Evolutionary conservation across 495 filamentous ascomycete genomes (phyloP), one percentile per base, ranked within the genome.

Genomic region (Ascodesmis nigricans): DNA sequence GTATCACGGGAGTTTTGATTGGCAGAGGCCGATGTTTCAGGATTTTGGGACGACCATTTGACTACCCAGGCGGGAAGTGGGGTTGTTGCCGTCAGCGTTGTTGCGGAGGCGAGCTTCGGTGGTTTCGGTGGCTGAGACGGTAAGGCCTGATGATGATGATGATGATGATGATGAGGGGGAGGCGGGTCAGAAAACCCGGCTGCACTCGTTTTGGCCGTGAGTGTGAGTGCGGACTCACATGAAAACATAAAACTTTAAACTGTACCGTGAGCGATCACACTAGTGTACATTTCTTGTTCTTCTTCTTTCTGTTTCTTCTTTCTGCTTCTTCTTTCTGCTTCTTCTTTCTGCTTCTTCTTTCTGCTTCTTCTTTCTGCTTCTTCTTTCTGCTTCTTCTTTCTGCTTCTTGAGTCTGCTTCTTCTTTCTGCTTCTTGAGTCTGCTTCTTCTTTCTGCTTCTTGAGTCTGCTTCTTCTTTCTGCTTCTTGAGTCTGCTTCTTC

Each of bases 1-100:
- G 10, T 82, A 75, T 55, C 71, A 69, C 11, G 10, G 10, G 45
- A 62, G 66, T 33, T 79, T 80, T 53, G 74, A 66, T 39, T 92
- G 87, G 81, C 73, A 73, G 46, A 58, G 64, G 37, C 10, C n/a
- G 35, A 5, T 71, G 65, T n/a, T n/a, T 44, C 64, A 67, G 40
- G 68, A 72, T 38, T 71, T 66, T 49, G 57, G 65, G 33, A 61
- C 66, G 31, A 67, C 61, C 27, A 71, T 71, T 62, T 72, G 66
- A 70, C 67, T 67, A 66, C 43, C 62, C 66, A 41, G 14, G 29
- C 17, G 29, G 13, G 29, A 11, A 9, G 17, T 31, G 13, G 29
- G 3, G n/a, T n/a, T n/a, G n/a, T n/a, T n/a, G n/a, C n/a, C n/a
- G n/a, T n/a, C n/a, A n/a, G n/a, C n/a, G n/a, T n/a, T n/a, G n/a